These are phyloP conservation scores for Oxytropis ochrocephala DNA, from an alignment of 306 rosid species.

Conservation along the genomic window DNA sequence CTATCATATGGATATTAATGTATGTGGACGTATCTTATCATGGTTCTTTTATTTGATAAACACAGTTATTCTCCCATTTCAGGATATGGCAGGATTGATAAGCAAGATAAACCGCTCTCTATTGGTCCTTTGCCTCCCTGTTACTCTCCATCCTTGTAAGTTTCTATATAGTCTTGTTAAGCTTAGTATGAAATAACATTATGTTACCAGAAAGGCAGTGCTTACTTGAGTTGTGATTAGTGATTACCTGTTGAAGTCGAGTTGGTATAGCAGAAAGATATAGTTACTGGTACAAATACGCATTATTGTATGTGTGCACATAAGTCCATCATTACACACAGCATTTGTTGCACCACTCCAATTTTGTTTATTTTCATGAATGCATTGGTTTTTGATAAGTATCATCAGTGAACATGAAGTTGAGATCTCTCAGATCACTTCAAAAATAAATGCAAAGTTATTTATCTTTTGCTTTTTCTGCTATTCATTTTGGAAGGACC, in stretches of 20 bases:
- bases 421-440: background rate
- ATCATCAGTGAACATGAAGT: background rate
- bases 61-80: constrained; percentile 23
- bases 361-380: background rate
- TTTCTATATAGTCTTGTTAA: constrained; percentile 12
- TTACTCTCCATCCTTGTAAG: constrained; percentile 92
- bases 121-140: constrained; percentile 92
- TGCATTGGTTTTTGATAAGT: background rate
- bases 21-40: background rate
- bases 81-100: constrained; percentile 99
- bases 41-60: constrained; percentile 5
- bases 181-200: constrained; percentile 1
- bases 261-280: background rate
- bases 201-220: background rate
- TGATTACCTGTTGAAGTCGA: constrained; percentile 2
- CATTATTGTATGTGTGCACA: background rate
- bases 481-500: background rate
- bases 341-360: background rate
- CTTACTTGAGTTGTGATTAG: background rate
- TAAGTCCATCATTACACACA: background rate
- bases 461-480: background rate
- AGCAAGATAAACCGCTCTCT: constrained; percentile 88
- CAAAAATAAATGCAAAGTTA: background rate
- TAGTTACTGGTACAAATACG: background rate
- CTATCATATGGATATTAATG: background rate